Base-by-base conservation (phyloP, 768 basidiomycete genomes). In the Mycena vulgaris region DNA sequence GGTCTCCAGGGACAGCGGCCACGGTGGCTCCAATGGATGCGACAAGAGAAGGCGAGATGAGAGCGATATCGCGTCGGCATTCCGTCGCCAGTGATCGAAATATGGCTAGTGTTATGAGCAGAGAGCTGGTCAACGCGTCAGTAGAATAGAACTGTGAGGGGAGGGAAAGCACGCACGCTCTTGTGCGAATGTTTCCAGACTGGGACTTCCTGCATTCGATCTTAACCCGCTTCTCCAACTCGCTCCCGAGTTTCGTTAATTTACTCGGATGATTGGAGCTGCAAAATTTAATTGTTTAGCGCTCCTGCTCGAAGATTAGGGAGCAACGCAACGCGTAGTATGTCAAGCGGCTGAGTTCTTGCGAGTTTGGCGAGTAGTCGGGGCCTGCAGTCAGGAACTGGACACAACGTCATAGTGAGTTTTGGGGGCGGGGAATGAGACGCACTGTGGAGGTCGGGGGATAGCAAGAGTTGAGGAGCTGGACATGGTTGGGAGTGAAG, bases 401-500 rank as follows among this genome's bases (percentile, higher is more conserved):
- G 48, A 51, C 17, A 33, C 21, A 39, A 56, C 53, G 68, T 69
- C 71, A 73, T 45, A 45, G n/a, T 4, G 9, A 39, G 39, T 28
- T 5, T 13, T 40, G 23, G 28, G 16, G 19, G 1, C 27, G 8
- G 14, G 28, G 35, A 9, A 28, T 10, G 23, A 17, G 4, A 61
- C 71, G 39, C 42, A 73, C 71, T 7, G 90, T 85, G 60, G 95
- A 91, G 48, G 90, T 83, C 10, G 94, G 89, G 19, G 96, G 96
- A 78, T 97, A 97, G 80, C 95, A 97, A 39, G 94, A 90, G 63
- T 90, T 89, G 78, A 97, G 89, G 69, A 96, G 90, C 75, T 90
- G 89, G 75, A 95, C 89, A 84, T 96, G 95, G 83, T 93, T 90
- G 70, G 95, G 91, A 65, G 92, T 92, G 82, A 95, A 94, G 75